Evolutionary conservation across 768 basidiomycete species (phyloP).

Genomic region (Hericium alpestre): DNA sequence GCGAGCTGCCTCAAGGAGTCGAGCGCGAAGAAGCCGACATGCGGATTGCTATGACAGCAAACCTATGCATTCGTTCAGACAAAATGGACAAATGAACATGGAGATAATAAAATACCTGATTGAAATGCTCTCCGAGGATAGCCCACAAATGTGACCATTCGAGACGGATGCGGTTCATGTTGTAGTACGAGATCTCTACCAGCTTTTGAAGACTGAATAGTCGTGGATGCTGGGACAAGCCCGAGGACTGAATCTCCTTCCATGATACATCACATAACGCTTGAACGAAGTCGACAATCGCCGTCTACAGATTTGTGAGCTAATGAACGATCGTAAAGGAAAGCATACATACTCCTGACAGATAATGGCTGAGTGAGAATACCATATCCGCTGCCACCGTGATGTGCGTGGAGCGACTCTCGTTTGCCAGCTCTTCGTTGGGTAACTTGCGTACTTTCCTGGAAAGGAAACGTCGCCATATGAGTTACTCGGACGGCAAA

Average conservation of each 20-base stretch:
- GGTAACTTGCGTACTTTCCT: conserved; percentile 50
- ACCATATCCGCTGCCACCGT: conserved; percentile 99
- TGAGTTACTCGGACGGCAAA: background rate
- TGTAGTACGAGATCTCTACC: conserved; percentile 99
- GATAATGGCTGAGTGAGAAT: conserved; percentile 88
- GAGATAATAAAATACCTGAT: conserved; percentile 51
- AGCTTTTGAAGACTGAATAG: conserved; percentile 96
- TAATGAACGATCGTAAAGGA: background rate
- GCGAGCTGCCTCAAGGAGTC: conserved; percentile 94
- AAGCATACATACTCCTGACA: conserved; percentile 72
- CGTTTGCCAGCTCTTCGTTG: conserved; percentile 90
- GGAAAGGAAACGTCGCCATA: conserved; percentile 7
- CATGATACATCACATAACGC: conserved; percentile 95
- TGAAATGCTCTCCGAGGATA: conserved; percentile 96
- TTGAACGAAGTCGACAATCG: conserved; percentile 95
- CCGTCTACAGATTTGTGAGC: conserved; percentile 44
- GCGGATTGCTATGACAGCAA: conserved; percentile 94
- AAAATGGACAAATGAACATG: background rate
- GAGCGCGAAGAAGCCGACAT: conserved; percentile 92
- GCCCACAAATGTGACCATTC: conserved; percentile 99
- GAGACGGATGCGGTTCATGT: conserved; percentile 94
- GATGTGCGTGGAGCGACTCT: conserved; percentile 94
- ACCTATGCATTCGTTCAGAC: conserved; percentile 43
- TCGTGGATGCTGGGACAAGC: conserved; percentile 85
- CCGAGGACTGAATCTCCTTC: conserved; percentile 98